Evolutionary conservation across 2,329 filamentous ascomycete species (phyloP).

Genomic region (Exutisphaerella laricina): DNA sequence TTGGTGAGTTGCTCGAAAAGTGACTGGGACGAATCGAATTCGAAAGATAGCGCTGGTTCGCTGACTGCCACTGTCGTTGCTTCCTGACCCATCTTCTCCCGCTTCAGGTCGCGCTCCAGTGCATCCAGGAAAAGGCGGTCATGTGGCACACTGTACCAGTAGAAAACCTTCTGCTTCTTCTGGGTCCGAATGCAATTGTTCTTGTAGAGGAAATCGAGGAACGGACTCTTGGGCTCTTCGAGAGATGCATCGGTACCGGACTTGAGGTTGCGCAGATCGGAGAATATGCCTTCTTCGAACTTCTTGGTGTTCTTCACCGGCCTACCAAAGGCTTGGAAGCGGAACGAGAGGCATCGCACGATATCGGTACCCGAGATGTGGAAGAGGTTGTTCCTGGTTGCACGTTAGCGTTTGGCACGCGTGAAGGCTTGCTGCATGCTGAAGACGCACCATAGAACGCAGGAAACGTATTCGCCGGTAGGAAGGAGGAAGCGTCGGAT

Average conservation of each 20-base stretch:
- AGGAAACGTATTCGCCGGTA: conserved; percentile 97
- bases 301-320: conserved; percentile 99
- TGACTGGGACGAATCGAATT: conserved; percentile 98
- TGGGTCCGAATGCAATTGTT: conserved; percentile 99
- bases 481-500: conserved; percentile 92
- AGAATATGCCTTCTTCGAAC: conserved; percentile 99
- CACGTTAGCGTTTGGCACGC: conserved; percentile 10
- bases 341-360: conserved; percentile 93
- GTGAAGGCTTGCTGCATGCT: conserved; percentile 12
- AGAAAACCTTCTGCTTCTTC: conserved; percentile 99
- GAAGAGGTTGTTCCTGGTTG: conserved; percentile 85
- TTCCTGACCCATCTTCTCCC: conserved; percentile 99
- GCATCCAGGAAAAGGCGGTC: conserved; percentile 97
- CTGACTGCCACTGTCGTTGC: conserved; percentile 93
- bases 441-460: conserved; percentile 71
- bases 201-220: conserved; percentile 99
- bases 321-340: conserved; percentile 96
- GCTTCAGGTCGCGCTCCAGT: conserved; percentile 92
- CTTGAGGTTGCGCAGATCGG: conserved; percentile 94
- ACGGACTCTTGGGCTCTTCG: conserved; percentile 97
- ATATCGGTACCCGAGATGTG: conserved; percentile 99
- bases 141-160: conserved; percentile 99
- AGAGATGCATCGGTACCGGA: conserved; percentile 96
- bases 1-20: conserved; percentile 99
- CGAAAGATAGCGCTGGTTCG: conserved; percentile 95